These are phyloP conservation scores for Russula vinacea DNA, from an alignment of 768 basidiomycete species.

Conservation along the genomic window DNA sequence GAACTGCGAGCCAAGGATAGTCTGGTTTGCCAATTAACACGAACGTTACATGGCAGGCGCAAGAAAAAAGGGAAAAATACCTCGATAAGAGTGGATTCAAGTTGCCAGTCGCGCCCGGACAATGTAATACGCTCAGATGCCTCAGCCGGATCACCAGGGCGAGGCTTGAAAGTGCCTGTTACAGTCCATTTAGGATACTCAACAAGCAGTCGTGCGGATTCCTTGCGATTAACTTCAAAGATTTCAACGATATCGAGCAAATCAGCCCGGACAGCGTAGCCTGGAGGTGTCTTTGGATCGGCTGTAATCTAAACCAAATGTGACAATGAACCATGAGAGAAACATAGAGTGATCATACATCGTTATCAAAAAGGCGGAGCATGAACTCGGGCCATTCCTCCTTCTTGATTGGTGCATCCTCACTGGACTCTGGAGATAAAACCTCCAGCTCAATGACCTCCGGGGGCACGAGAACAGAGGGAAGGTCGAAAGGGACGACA, in stretches of 20 bases:
- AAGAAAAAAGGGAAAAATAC: conserved; percentile 39
- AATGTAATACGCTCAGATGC: conserved; percentile 46
- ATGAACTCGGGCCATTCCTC: conserved; percentile 81
- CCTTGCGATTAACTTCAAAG: conserved; percentile 95
- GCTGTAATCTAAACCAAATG: conserved; percentile 60
- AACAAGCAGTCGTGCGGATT: conserved; percentile 82
- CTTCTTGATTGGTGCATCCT: conserved; percentile 70
- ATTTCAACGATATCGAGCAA: conserved; percentile 79
- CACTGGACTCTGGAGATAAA: conserved; percentile 63
- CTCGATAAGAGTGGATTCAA: conserved; percentile 88
- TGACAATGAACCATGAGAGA: conserved; percentile 4
- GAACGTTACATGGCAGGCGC: background rate
- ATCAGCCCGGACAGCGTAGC: conserved; percentile 74
- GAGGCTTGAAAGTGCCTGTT: conserved; percentile 80
- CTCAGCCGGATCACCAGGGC: conserved; percentile 55
- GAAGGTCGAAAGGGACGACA: conserved; percentile 60
- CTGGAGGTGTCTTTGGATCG: conserved; percentile 65
- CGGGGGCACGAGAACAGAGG: conserved; percentile 80
- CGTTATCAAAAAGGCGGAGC: conserved; percentile 61
- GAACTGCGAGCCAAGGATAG: conserved; percentile 69
- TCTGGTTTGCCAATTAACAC: conserved; percentile 42
- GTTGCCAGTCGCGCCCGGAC: conserved; percentile 70
- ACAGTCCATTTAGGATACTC: conserved; percentile 83
- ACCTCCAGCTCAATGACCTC: conserved; percentile 81
- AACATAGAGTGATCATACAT: conserved; percentile 38